Evolutionary conservation across 371 early-diverging fungal genomes (phyloP).

Genomic region (Syncephalastrum sp.): DNA sequence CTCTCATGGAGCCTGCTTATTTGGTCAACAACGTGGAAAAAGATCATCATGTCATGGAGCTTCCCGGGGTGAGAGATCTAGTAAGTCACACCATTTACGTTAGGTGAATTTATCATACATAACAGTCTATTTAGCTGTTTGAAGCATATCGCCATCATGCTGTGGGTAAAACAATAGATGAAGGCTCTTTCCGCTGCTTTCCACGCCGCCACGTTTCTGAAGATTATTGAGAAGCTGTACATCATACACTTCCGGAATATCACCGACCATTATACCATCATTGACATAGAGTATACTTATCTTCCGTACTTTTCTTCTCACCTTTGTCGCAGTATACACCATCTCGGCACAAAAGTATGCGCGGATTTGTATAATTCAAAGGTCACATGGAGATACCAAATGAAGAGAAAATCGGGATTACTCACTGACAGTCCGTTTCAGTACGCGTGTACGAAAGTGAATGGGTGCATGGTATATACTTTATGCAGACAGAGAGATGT

Average conservation of each 20-base stretch:
- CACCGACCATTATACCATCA: too few species aligned
- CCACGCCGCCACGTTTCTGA: conserved; percentile 14
- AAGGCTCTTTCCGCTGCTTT: conserved; percentile 19
- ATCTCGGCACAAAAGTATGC: too few species aligned
- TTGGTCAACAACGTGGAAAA: conserved; percentile 49
- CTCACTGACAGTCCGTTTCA: too few species aligned
- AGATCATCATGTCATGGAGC: conserved; percentile 47
- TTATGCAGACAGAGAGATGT: too few species aligned
- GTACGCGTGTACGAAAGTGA: too few species aligned
- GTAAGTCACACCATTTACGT: conserved; percentile 14
- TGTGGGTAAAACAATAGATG: conserved; percentile 7
- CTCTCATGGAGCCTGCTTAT: conserved; percentile 52
- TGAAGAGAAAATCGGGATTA: too few species aligned
- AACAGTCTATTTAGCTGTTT: conserved; percentile 28
- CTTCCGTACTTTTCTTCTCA: too few species aligned
- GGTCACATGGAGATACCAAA: too few species aligned
- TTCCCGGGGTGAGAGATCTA: conserved; percentile 54
- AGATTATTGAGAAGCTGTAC: conserved; percentile 5
- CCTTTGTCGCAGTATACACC: too few species aligned
- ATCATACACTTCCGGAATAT: too few species aligned
- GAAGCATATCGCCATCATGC: conserved; percentile 60
- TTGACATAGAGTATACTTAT: too few species aligned
- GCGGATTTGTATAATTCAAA: neutral
- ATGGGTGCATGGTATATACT: too few species aligned
- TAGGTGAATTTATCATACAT: neutral